These are phyloP conservation scores for Syzygium malaccense DNA, from an alignment of 441 rosid species.

Conservation along the genomic window DNA sequence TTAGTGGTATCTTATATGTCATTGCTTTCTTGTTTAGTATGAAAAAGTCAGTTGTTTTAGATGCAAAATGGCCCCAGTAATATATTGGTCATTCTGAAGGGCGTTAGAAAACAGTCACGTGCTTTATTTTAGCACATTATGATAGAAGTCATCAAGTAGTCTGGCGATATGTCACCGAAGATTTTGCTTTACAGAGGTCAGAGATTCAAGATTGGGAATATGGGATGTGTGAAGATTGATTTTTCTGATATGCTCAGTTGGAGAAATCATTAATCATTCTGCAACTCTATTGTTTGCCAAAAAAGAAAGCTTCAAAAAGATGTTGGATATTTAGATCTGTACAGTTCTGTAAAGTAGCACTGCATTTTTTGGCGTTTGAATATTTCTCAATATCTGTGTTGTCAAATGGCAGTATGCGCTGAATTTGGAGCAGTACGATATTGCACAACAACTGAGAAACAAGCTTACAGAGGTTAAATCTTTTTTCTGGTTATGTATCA, in stretches of 20 bases:
- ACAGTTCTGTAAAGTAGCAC: not conserved
- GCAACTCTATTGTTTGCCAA: not conserved
- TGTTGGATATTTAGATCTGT: not conserved
- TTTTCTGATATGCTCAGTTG: not conserved
- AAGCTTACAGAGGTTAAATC: constrained; percentile 77
- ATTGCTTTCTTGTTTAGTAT: not conserved
- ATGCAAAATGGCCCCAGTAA: not conserved
- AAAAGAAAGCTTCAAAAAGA: not conserved
- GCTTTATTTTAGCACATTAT: not conserved
- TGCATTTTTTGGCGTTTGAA: not conserved
- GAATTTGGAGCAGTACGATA: constrained; percentile 79
- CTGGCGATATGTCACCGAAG: not conserved
- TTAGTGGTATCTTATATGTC: not conserved
- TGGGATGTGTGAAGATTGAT: not conserved
- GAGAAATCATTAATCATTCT: not conserved
- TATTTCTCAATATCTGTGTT: not conserved
- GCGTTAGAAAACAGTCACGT: not conserved
- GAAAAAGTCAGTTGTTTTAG: not conserved
- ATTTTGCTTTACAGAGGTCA: not conserved
- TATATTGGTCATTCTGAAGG: not conserved
- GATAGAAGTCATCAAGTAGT: not conserved
- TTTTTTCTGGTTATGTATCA: not conserved
- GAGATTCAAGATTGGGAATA: not conserved
- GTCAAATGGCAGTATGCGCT: constrained; percentile 63
- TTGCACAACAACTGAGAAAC: constrained; percentile 78